phyloP scores from a whole-genome alignment of 176 grass and related monocot genomes.

The Musa acuminata region DNA sequence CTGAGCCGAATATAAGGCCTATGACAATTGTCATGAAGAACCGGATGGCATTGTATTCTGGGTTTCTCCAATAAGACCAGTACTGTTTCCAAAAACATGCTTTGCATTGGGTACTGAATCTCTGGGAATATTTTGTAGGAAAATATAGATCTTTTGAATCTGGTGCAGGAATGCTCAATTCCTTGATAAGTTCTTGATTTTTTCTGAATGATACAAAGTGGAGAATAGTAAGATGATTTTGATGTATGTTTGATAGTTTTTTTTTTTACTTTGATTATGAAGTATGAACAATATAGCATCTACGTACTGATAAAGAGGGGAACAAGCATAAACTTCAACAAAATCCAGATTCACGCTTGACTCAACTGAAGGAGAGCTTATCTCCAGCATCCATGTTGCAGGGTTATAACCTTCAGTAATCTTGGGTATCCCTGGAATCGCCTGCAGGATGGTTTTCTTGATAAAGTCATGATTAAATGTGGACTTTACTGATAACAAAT shows the following conservation, averaged over 20 bases:
- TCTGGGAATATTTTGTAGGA: constrained; percentile 71
- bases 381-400: constrained; percentile 87
- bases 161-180: constrained; percentile 44
- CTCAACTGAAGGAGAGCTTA: constrained; percentile 51
- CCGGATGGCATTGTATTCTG: constrained; percentile 68
- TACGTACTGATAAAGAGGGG: constrained; percentile 53
- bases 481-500: background rate
- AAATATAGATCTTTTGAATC: constrained; percentile 61
- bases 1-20: constrained; percentile 71
- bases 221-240: background rate
- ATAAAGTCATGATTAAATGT: background rate
- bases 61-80: constrained; percentile 90
- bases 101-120: constrained; percentile 43
- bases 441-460: constrained; percentile 27
- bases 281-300: background rate
- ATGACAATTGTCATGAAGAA: constrained; percentile 58
- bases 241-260: background rate
- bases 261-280: background rate
- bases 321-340: constrained; percentile 71
- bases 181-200: constrained; percentile 61
- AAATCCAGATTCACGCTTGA: constrained; percentile 52
- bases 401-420: constrained; percentile 76
- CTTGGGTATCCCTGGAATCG: constrained; percentile 61
- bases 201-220: constrained; percentile 19
- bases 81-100: constrained; percentile 84